Percentiles rank a stretch among this genome's conserved stretches.
These are phyloP conservation scores for Trichoderma asperelloides DNA, from an alignment of 495 filamentous ascomycete genomes.

Conservation along the genomic window DNA sequence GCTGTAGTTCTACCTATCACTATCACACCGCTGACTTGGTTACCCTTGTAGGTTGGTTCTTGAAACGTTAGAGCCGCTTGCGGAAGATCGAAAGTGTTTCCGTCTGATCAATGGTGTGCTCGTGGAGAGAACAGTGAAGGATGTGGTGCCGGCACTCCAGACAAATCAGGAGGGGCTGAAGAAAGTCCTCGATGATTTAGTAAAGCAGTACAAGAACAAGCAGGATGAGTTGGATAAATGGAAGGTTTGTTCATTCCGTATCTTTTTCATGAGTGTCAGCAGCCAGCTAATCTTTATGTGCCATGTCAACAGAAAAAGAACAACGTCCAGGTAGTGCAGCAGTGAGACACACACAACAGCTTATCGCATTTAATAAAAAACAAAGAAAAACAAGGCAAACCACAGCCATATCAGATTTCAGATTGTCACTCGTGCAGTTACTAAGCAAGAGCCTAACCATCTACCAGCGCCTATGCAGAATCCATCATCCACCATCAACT, in stretches of 20 bases:
- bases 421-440: background rate
- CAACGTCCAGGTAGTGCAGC: constrained; percentile 92
- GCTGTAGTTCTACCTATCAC: background rate
- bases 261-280: constrained; percentile 8
- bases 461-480: background rate
- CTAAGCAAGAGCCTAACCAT: background rate
- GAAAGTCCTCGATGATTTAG: constrained; percentile 88
- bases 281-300: constrained; percentile 17
- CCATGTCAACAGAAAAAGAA: constrained; percentile 77
- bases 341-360: constrained; percentile 22
- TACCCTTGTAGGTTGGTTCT: constrained; percentile 70
- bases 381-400: background rate
- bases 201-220: constrained; percentile 95
- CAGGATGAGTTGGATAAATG: constrained; percentile 94
- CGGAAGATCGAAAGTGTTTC: constrained; percentile 88
- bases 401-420: background rate
- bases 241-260: constrained; percentile 62
- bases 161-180: constrained; percentile 94
- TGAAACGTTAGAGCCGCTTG: constrained; percentile 79
- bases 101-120: constrained; percentile 97
- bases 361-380: background rate
- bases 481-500: no score
- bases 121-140: constrained; percentile 84
- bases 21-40: constrained; percentile 8
- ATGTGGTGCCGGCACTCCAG: constrained; percentile 81